Conservation (phyloP, 2,329 filamentous ascomycete species). For the Colletotrichum tamarilloi region DNA sequence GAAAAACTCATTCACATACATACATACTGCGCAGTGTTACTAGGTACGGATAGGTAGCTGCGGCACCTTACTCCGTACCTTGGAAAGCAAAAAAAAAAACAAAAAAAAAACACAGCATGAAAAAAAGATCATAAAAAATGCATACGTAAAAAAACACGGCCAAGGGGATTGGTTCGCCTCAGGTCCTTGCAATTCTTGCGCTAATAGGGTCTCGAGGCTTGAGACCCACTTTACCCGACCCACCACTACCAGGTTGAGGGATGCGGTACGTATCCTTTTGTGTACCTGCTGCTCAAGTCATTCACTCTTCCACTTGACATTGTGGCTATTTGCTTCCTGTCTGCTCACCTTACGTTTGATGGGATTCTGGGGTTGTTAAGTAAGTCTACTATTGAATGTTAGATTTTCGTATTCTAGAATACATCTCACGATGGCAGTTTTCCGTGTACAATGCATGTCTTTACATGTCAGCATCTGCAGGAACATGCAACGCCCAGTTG, state of each 20-base stretch:
- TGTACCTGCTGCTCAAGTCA: slow-evolving; percentile 21
- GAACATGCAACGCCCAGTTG: neutral
- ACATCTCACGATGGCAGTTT: neutral
- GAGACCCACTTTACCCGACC: slow-evolving; percentile 14
- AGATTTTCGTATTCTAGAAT: neutral
- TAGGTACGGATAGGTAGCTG: neutral
- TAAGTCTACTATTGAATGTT: neutral
- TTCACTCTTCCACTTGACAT: neutral
- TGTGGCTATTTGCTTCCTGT: neutral
- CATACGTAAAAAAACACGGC: slow-evolving; percentile 13
- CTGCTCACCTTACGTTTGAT: neutral
- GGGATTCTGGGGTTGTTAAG: neutral
- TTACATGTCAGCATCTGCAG: slow-evolving; percentile 16
- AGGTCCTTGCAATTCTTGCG: slow-evolving; percentile 27
- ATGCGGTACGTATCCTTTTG: slow-evolving; percentile 5
- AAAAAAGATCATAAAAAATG: neutral
- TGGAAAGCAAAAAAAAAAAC: neutral
- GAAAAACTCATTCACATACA: neutral
- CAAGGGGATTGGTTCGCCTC: slow-evolving; percentile 28
- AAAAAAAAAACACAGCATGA: neutral
- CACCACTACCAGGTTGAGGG: neutral
- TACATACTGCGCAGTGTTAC: too few relatives aligned
- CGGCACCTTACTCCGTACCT: neutral
- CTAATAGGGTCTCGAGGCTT: slow-evolving; percentile 18
- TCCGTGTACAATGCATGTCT: neutral